Base-by-base conservation (phyloP, 2,329 filamentous ascomycete genomes). In the Diaporthe nobilis region DNA sequence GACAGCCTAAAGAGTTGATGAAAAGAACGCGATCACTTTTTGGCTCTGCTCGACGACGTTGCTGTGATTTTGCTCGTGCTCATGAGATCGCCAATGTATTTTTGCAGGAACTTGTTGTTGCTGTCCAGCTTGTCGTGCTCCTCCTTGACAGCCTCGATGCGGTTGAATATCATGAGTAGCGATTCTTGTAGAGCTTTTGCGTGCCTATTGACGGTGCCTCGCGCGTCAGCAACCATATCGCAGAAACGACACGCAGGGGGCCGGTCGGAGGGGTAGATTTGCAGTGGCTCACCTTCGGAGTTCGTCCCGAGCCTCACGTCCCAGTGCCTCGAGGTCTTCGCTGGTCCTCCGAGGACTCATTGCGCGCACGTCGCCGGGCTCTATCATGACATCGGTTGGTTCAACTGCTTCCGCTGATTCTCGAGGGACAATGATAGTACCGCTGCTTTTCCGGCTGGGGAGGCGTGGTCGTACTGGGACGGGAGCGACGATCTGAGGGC, bases 31-130 rank as follows among this genome's bases (percentile, higher is more conserved):
- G 34, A 42, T 88, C 82, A 92, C 82, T 91, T 92, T 81, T 90
- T 90, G 73, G 84, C 85, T 44, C 89, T 86, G 77, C 84, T 86
- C 31, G 76, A 75, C 72, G 86, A 85, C 1, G 89, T 87, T 2
- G 92, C 88, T 1, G 92, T 94, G 79, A 94, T 93, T 82, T 94
- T 94, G 83, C 91, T 92, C n/a, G 92, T 94, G 79, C 95, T 94
- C 91, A 98, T 98, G 73, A 98, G 89, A 82, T 98, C 96, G 78
- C 96, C 96, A 81, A 98, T 98, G 83, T 98, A 98, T 84, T 98
- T 98, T 85, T 98, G 96, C 65, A 99, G 86, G 82, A 98, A 98
- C 81, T 95, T 96, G 89, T 99, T 99, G 84, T 98, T 96, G 84
- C 91, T 97, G 85, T 98, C 96, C 73, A 99, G 92, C 85, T 98